Evolutionary conservation across 352 stramenopile species (phyloP), one percentile per base, ranked within the genome.

Genomic region (Pythium apleroticum): DNA sequence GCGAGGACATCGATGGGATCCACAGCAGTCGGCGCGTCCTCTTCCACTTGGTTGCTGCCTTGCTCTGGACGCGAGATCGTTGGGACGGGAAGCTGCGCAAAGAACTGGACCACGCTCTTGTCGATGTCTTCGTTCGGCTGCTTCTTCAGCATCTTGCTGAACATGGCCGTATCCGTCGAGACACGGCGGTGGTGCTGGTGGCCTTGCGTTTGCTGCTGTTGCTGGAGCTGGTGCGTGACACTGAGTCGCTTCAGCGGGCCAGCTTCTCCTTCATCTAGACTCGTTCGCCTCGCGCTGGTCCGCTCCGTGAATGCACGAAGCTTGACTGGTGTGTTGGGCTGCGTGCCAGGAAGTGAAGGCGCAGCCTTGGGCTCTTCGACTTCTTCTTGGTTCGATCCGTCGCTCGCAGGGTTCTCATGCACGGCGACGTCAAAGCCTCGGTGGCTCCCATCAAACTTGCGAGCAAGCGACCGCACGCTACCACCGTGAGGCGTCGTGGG

Each of bases 111-210:
- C 12, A 84, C 80, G 17, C 80, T 71, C 25, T 63, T 52, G 33
- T 76, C 70, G 30, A 92, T 90, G 60, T 89, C 75, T 15, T 75
- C 71, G 61, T 86, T 66, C 4, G 81, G 77, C 48, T 90, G 75
- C 62, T 89, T 75, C 4, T 75, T 75, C 60, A 90, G 54, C 55
- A 83, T 77, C 24, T 74, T 74, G 52, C 81, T 87, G 60, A 90
- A 89, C 57, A 81, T 76, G 19, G 80, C 85, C 57, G 80, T 90
- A 70, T 90, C 80, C 0, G 84, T 92, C 22, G 84, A 90, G 41
- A 92, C 71, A 28, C 83, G 79, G 17, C 83, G 81, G 60, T 90
- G 79, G 55, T 92, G 83, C 64, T 68, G 77, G 17, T 70, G 64
- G 46, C 31, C 39, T 22, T 64, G 60, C 17, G 50, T 45, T 43